Base-by-base conservation (phyloP, 2,329 filamentous ascomycete species). In the Fusarium luffae region DNA sequence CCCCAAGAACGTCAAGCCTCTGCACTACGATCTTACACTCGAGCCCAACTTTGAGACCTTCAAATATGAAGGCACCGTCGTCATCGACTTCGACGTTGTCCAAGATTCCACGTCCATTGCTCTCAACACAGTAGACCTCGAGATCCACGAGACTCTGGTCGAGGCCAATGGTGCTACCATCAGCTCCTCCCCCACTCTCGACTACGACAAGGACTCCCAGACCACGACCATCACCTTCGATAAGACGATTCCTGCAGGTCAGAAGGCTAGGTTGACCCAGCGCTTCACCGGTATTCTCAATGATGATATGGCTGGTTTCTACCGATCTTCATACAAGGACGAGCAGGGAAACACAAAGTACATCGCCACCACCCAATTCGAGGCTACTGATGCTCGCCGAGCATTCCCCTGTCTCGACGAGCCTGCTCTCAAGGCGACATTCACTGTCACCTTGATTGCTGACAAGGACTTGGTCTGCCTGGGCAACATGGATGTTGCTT, bases 341-440 rank as follows among this genome's bases (percentile, higher is more conserved):
- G 82, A 88, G 50, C 89, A 96, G 76, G 95, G 95, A 41, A 89
- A 88, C 64, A 90, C 91, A 62, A 92, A 92, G 72, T 92, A 94
- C 78, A 86, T 98, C 77, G 95, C 94, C 28, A 95, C 94, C 27
- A 93, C 93, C 19, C 95, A 98, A 85, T 97, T 98, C 92, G 95
- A 98, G 84, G 91, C 95, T 41, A 98, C 95, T 16, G 95, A 98
- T 82, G 94, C 93, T 67, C 89, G 95, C 75, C 88, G 94, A 74
- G 94, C 95, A 9, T 97, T 98, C 83, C 95, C 95, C 44, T 98
- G 95, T 82, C 98, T 98, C 79, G 95, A 98, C 77, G 96, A 98
- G 84, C 95, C 95, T 28, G 91, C 93, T 27, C 86, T 98, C 73
- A 98, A 98, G 85, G 93, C 95, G 41, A 91, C 92, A 71, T 98